Base-by-base conservation (phyloP, 139 green algal species). In the Chlorella sp. region DNA sequence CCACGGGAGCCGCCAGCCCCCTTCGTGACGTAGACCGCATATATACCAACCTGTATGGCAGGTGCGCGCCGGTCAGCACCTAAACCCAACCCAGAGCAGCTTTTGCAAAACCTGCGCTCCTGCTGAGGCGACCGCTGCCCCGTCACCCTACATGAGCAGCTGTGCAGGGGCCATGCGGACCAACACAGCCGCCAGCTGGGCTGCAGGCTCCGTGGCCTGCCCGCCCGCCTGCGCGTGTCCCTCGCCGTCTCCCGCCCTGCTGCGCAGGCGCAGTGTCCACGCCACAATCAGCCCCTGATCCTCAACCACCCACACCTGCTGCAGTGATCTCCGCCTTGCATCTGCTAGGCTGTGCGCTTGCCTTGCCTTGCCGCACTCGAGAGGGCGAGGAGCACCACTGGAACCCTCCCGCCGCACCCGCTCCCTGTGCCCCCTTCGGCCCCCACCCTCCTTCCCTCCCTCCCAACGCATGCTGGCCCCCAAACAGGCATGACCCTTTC, bases 21-120 rank as follows among this genome's bases (percentile, higher is more conserved):
- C 48, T 57, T 9, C 48, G 48, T 24, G 89, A 90, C 36, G 28
- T 76, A 9, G 89, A 92, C 34, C 30, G 89, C 21, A 90, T 92
- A 22, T 92, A 83, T 42, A 92, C 89, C 40, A 92, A 92, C 48
- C 83, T 92, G 19, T 92, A 92, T 86, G 89, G 89, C 36, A 85
- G 89, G 69, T 75, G 15, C 73, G 81, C 24, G 64, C 64, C 64
- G 21, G 64, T 71, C 64, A 71, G 64, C 75, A 34, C 75, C 78
- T 22, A 64, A 83, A 83, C 78, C 78, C 78, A n/a, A n/a, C 53
- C 32, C 1, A 21, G 81, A 9, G 3, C 48, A 16, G 32, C 53
- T 14, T 26, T 79, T 11, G 71, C 69, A 22, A 22, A 16, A 14
- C 60, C 15, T 68, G 69, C 69, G 69, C 15, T 78, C n/a, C 32